Evolutionary conservation across 768 basidiomycete species (phyloP), one percentile per base, ranked within the genome.

Genomic region (Termitomyces sp.): DNA sequence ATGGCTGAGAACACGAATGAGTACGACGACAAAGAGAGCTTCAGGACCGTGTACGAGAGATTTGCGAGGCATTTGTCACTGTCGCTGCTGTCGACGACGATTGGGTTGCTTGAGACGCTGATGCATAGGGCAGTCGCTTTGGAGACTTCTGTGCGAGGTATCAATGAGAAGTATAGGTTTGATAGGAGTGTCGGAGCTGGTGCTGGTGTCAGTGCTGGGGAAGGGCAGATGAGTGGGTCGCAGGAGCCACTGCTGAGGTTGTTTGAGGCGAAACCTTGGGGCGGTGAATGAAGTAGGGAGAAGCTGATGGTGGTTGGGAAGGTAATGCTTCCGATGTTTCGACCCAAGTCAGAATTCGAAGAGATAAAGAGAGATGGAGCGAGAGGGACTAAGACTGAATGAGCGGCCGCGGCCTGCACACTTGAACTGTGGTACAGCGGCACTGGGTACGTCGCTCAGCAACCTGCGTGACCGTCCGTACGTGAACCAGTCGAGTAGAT

Each of bases 391-490:
- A 2, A 40, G 45, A 3, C 7, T 21, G 7, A 30, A 12, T 10
- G 51, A 52, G 12, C 30, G 41, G 5, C 19, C 41, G 15, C 21
- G 51, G 30, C 6, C 17, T 12, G 14, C 37, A 22, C 49, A 26
- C 49, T 6, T 22, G 17, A 35, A 24, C 17, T 19, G 41, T 8
- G 19, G n/a, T 15, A 12, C 40, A 15, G 28, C 53, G 0, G 11
- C 52, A 10, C 44, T 53, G 12, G 35, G 53, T 21, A 24, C 54
- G 26, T 38, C 40, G 42, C 26, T 45, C 6, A 51, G 21, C 11
- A 44, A 45, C 15, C 45, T 56, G 10, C 55, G 56, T 17, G 45
- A 54, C 9, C 59, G 59, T 11, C 56, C 59, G 4, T 60, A 57
- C 28, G 59, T 51, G 22, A 40, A 48, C 34, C 53, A 57, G 8